Evolutionary conservation across 2,329 filamentous ascomycete species (phyloP), one percentile per base, ranked within the genome.

Genomic region (Phoma sp.): DNA sequence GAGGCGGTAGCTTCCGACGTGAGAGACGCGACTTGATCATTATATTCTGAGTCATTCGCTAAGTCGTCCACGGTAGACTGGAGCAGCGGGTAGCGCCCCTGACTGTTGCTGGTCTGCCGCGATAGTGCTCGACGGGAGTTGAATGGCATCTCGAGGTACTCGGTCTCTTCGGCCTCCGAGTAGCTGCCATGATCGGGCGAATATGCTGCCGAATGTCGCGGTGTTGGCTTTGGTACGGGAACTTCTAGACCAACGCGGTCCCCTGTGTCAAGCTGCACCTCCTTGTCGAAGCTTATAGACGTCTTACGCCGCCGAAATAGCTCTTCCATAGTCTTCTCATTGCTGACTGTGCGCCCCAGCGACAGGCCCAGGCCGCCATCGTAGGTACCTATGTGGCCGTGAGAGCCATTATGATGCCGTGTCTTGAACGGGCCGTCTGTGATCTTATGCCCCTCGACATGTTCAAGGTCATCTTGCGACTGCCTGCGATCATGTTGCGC

Each of bases 1-100:
- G 76, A 78, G 23, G 68, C 71, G 5, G 75, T 76, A n/a, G 73
- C 65, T 37, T 71, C 75, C n/a, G 76, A 78, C 2, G 76, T 78
- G 40, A 78, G 57, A 4, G 75, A 77, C 10, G 75, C 74, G 13
- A 77, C 71, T 39, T 73, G 70, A 40, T 75, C 73, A 37, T 55
- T 62, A 55, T 66, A 70, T 44, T 68, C 65, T 9, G 59, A 51
- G 39, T 67, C 60, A 14, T 59, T 59, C 4, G 62, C 65, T 18
- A 73, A 61, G 32, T 67, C 64, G 46, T 74, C 70, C 10, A 72
- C 70, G 30, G 70, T 74, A 8, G 71, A 49, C 53, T 71, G 70
- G 23, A 70, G 64, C n/a, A 75, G 65, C 7, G 73, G 70, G 54
- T 74, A 74, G 27, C 71, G 55, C 13, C 66, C 59, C 30, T 71